phyloP scores from a whole-genome alignment of 2,329 filamentous ascomycete genomes.

The Aphanocladium album region DNA sequence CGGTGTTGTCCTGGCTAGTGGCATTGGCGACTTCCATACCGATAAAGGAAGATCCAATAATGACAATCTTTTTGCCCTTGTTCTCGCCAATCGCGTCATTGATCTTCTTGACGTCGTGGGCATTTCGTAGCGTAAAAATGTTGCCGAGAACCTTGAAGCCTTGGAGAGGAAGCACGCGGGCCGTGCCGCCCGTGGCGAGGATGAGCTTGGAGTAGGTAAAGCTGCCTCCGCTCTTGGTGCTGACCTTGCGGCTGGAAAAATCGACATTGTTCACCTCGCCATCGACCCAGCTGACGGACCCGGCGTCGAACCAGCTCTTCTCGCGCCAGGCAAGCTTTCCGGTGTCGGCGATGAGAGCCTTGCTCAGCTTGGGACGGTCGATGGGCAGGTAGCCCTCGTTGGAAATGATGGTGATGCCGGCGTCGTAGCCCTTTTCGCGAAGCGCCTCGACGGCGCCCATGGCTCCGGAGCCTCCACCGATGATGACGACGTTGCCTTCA shows the following conservation, averaged over 20 bases:
- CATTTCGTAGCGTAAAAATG: slow-evolving; percentile 75
- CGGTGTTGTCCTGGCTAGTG: slow-evolving; percentile 70
- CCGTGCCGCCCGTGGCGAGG: slow-evolving; percentile 78
- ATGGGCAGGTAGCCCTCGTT: slow-evolving; percentile 83
- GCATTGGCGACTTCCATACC: slow-evolving; percentile 96
- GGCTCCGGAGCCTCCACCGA: slow-evolving; percentile 82
- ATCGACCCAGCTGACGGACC: slow-evolving; percentile 51
- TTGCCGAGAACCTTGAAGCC: slow-evolving; percentile 85
- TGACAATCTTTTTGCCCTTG: slow-evolving; percentile 83
- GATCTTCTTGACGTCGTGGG: slow-evolving; percentile 70
- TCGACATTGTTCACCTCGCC: slow-evolving; percentile 70
- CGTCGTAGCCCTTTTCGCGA: slow-evolving; percentile 73
- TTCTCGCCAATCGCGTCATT: slow-evolving; percentile 72
- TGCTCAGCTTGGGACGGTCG: slow-evolving; percentile 92
- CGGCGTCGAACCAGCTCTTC: slow-evolving; percentile 68
- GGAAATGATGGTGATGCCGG: slow-evolving; percentile 75
- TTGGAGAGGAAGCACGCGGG: slow-evolving; percentile 68
- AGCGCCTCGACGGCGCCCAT: slow-evolving; percentile 79
- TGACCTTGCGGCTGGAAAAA: slow-evolving; percentile 66
- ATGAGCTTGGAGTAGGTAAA: slow-evolving; percentile 82
- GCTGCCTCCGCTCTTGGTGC: slow-evolving; percentile 68
- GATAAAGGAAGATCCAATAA: slow-evolving; percentile 93
- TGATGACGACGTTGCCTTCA: slow-evolving; percentile 69
- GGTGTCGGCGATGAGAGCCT: slow-evolving; percentile 78
- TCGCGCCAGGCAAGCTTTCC: slow-evolving; percentile 74